phyloP scores from a whole-genome alignment of 495 filamentous ascomycete species.

The Penicillium dipodomyicola region DNA sequence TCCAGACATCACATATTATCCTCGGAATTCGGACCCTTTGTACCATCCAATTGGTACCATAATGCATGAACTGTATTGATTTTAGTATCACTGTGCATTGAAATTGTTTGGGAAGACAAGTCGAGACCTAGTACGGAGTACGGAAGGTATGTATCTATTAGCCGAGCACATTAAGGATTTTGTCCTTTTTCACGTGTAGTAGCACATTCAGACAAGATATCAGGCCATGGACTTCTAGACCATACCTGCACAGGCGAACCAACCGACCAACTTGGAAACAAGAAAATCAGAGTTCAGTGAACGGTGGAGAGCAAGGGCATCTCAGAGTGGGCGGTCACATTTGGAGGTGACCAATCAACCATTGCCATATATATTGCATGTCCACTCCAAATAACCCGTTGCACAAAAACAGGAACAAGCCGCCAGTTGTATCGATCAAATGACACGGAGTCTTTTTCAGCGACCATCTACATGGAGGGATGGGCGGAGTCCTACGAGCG shows the following conservation, averaged over 20 bases:
- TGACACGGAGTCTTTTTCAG: not conserved
- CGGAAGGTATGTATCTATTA: not conserved
- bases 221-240: not conserved
- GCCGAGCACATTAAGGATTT: not conserved
- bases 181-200: too few relatives aligned
- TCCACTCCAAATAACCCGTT: not conserved
- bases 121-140: not conserved
- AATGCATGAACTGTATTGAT: not conserved
- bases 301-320: not conserved
- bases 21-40: not conserved
- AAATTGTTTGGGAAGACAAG: not conserved
- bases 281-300: not conserved
- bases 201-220: not conserved
- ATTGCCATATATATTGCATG: not conserved
- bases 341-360: conserved; percentile 5
- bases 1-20: not conserved
- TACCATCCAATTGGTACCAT: not conserved
- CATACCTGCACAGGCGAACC: not conserved
- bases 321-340: conserved; percentile 1
- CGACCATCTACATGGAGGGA: not conserved
- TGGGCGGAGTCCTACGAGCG: not conserved
- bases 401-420: not conserved
- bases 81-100: not conserved
- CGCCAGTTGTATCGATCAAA: not conserved
- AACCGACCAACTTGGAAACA: not conserved